Evolutionary conservation across 441 rosid genomes (phyloP), one percentile per base, ranked within the genome.

Genomic region (Adansonia rubrostipa): DNA sequence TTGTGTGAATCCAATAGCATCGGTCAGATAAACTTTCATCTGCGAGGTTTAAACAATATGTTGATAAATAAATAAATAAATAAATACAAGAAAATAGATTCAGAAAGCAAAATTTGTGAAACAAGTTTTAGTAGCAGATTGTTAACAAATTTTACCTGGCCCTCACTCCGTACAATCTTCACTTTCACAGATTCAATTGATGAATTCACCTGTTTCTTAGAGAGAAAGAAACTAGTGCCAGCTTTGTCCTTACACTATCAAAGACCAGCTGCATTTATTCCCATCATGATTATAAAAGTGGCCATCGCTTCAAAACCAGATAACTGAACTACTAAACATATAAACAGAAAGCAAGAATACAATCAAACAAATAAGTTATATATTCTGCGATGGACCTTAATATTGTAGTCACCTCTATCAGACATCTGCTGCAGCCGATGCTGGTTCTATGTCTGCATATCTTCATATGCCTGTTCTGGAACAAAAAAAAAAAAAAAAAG

Each of bases 381-480:
- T 33, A 15, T 63, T 14, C 66, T 13, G 82, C 44, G 73, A 53
- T 68, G 48, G 73, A 96, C 99, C 97, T 94, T 96, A 82, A 96
- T 92, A 85, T 92, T 94, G 87, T 90, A 92, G 83, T 94, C 97
- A 74, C 94, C 99, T 81, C 98, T 90, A 77, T 93, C 97, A 9
- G 95, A 85, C 82, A 96, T 89, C 85, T 94, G 98, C 77, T 90
- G 98, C 85, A 92, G 82, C 83, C 94, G 87, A 82, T 89, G 91
- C 80, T 96, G 97, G 83, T 94, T 94, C 83, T 94, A 98, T 20
- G 92, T 86, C 90, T 91, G 99, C 99, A 94, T 93, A 83, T 96
- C 99, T 85, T 94, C 98, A 77, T 92, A 96, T 73, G 98, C 98
- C 89, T 90, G 66, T 92, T 96, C 99, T 96, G 85, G 54, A 72